Evolutionary conservation across 306 rosid genomes (phyloP), one percentile per base, ranked within the genome.

Genomic region (Lathyrus tuberosus): DNA sequence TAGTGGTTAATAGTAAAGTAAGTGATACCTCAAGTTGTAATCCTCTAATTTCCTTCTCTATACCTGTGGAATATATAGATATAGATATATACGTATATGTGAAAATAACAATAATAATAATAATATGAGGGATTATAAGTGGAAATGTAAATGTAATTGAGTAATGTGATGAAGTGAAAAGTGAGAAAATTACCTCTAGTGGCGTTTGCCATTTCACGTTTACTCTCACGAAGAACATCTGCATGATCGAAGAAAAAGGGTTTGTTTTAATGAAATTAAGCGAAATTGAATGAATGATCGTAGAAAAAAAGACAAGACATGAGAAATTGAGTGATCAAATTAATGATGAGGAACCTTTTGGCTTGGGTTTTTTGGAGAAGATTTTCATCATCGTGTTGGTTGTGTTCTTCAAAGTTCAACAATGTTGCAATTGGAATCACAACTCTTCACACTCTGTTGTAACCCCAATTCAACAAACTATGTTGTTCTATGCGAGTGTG

Each of bases 221-320:
- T 94, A 77, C 97, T 90, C 89, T 85, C 92, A 70, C 98, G 82
- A 62, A 90, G 95, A 72, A 91, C 95, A 84, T 94, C 98, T 94
- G 97, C 73, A 78, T 33, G 8, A 33, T 10, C 5, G 28, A 33
- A 58, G 41, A 28, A 57, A 2, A n/a, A 28, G 10, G 26, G 2
- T 20, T 31, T 33, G 14, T 47, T 65, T 9, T 11, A 65, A 28
- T 26, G 0, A 54, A 30, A 63, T 13, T 8, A 40, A 43, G 17
- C 37, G n/a, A 43, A 65, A 65, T 15, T n/a, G 65, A 33, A 64
- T 8, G 65, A 33, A 64, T 38, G 30, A 22, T 8, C 10, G 47
- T 49, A 8, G 57, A 46, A 14, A 14, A 10, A 59, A 22, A 12
- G 42, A 40, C 59, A 46, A 69, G 20, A 24, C 18, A 46, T n/a